A percentile compares a stretch with the other conserved stretches of the same genome.
phyloP scores from a whole-genome alignment of 768 basidiomycete species.

The Russula foetens region DNA sequence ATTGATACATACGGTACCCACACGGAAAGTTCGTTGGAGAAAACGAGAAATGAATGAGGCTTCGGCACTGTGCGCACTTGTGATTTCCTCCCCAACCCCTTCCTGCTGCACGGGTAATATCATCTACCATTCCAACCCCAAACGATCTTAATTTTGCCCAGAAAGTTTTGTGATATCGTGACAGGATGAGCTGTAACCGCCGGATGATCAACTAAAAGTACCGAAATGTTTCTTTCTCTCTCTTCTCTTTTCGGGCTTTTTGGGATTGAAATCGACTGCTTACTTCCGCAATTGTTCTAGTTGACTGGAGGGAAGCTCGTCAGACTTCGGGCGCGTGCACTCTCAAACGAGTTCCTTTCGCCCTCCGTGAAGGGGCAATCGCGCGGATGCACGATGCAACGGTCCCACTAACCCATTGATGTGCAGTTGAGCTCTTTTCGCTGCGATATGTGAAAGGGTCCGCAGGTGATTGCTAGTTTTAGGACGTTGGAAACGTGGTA shows the following conservation, averaged over 20 bases:
- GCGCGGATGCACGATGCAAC: background rate
- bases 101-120: background rate
- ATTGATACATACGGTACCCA: background rate
- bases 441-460: constrained; percentile 1
- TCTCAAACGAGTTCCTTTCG: background rate
- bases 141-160: background rate
- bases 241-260: background rate
- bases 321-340: background rate
- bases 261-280: background rate
- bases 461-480: background rate
- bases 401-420: background rate
- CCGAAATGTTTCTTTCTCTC: background rate
- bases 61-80: background rate
- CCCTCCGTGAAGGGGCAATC: too few relatives aligned
- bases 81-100: background rate
- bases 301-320: too few relatives aligned
- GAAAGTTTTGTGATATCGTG: constrained; percentile 1
- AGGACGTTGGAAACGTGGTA: background rate
- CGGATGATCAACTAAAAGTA: background rate
- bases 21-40: background rate
- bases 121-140: background rate
- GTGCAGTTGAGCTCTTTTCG: constrained; percentile 9
- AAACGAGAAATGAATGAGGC: constrained; percentile 3
- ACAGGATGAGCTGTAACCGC: too few relatives aligned
- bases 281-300: too few relatives aligned